Evolutionary conservation across 2,329 filamentous ascomycete genomes (phyloP), one percentile per base, ranked within the genome.

Genomic region (Fusarium acutatum): DNA sequence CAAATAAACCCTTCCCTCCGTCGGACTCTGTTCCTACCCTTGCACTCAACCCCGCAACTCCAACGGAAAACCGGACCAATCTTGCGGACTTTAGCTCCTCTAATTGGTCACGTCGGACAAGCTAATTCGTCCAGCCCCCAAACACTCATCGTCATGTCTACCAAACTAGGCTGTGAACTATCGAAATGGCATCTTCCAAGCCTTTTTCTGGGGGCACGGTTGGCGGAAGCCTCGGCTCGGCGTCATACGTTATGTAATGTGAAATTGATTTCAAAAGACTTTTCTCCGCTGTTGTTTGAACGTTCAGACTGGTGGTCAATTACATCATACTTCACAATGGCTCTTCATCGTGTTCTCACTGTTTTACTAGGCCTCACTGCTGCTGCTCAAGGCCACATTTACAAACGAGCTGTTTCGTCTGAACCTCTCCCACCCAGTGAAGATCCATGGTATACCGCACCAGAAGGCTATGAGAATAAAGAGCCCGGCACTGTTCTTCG

Each of bases 391-490:
- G 24, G 47, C 13, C 69, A 71, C 3, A 22, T 73, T 18, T 40
- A 72, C 30, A 58, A 57, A 11, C 49, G 60, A 18, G 43, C 60
- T 37, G 17, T 58, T 13, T 65, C 73, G 4, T 50, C 57, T 5
- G 43, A 49, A 8, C 72, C 68, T 3, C 35, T 77, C 1, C 65
- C 76, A 1, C 77, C 77, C 0, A 78, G 71, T 13, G 7, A 75
- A 13, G 77, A 79, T 38, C 76, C 77, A 1, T 79, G 76, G 76
- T 79, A 79, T 30, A 43, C 70, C 1, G 76, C 76, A 4, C 77
- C 77, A 22, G 50, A 53, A 0, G 70, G 64, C 4, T 79, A 52
- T 18, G 75, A 78, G 17, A 26, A 61, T 10, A 64, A 56, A 15
- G 67, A 64, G 13, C 77, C 77, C 3, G 77, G 77, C 4, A 66